Conservation (phyloP, 2,329 filamentous ascomycete genomes). For the Lasiodiplodia sp. region DNA sequence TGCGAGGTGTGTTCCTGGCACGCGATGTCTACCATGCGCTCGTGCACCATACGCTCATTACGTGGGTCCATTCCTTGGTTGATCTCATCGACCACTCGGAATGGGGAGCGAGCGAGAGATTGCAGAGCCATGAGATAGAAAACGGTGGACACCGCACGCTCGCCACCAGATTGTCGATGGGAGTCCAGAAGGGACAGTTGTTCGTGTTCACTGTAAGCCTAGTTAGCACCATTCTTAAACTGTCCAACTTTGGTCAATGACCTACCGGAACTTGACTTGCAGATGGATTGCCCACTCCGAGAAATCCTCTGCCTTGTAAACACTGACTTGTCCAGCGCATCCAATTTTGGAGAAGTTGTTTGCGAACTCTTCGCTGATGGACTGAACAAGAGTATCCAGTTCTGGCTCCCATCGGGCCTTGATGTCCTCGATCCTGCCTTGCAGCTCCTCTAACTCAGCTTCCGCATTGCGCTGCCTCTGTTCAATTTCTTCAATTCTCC, state of each 20-base stretch:
- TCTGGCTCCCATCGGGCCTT: constrained; percentile 81
- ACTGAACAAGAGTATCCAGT: constrained; percentile 76
- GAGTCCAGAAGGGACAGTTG: constrained; percentile 83
- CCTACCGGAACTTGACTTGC: constrained; percentile 89
- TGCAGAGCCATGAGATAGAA: constrained; percentile 99
- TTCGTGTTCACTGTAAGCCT: constrained; percentile 72
- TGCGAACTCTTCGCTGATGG: constrained; percentile 89
- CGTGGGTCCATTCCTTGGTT: constrained; percentile 99
- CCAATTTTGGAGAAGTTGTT: constrained; percentile 94
- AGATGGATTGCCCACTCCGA: constrained; percentile 94
- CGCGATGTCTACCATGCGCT: constrained; percentile 97
- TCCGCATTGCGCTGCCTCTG: constrained; percentile 59
- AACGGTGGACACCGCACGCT: constrained; percentile 94
- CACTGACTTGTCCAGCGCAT: constrained; percentile 87
- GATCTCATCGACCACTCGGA: constrained; percentile 98
- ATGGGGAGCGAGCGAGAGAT: constrained; percentile 89
- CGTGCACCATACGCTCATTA: constrained; percentile 97
- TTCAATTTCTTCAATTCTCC: constrained; percentile 72
- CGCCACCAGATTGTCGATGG: constrained; percentile 94
- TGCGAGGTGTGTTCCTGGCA: constrained; percentile 76
- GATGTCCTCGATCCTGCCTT: constrained; percentile 68
- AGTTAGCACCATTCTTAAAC: neutral
- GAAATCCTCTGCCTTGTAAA: constrained; percentile 92
- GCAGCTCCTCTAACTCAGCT: constrained; percentile 62
- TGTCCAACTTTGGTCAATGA: constrained; percentile 27